phyloP scores from a whole-genome alignment of 2,329 filamentous ascomycete species.

The Xylaria polymorpha region DNA sequence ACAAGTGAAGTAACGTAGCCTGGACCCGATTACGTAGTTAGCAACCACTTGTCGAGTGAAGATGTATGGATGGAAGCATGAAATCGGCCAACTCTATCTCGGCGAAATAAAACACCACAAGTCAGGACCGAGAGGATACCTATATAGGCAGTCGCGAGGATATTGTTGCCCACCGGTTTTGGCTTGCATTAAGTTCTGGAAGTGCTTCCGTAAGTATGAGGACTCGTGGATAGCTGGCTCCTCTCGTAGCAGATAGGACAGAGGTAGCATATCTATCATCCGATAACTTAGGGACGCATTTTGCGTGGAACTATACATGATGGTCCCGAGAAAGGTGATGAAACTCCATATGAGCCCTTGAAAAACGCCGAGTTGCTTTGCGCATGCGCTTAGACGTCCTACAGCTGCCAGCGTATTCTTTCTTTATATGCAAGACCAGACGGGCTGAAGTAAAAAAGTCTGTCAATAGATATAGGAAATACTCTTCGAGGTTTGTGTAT shows the following conservation, averaged over 20 bases:
- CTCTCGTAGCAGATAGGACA: not conserved
- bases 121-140: not conserved
- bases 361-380: not conserved
- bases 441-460: not conserved
- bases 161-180: not conserved
- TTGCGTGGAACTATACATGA: not conserved
- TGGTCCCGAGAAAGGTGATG: not conserved
- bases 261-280: not conserved
- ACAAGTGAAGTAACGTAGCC: slow-evolving; percentile 32
- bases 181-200: not conserved
- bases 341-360: not conserved
- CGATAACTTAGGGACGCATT: not conserved
- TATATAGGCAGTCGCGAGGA: not conserved
- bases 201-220: not conserved
- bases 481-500: not conserved
- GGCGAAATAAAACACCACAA: slow-evolving; percentile 15
- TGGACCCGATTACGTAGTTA: slow-evolving; percentile 1
- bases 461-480: slow-evolving; percentile 4
- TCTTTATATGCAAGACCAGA: not conserved
- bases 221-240: not conserved
- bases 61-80: not conserved
- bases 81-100: slow-evolving; percentile 14
- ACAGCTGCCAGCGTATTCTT: not conserved
- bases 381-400: not conserved
- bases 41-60: slow-evolving; percentile 3